These are phyloP conservation scores for Wallacemonas rigidus DNA, from an alignment of 208 protist genomes.

Conservation along the genomic window DNA sequence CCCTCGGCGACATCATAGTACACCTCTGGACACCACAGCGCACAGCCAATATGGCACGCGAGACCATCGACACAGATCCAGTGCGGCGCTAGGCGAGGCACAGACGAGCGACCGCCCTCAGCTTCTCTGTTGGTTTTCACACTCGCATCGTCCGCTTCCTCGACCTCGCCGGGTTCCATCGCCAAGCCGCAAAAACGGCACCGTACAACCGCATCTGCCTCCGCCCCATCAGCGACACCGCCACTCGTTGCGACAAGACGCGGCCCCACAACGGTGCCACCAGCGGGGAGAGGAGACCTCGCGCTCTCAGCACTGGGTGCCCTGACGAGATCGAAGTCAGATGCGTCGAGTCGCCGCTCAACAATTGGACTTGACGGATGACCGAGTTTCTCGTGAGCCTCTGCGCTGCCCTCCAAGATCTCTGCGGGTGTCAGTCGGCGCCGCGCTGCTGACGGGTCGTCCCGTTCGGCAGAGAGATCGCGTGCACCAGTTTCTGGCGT, in stretches of 20 bases:
- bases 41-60: conserved; percentile 54
- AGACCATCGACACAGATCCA: conserved; percentile 20
- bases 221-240: too few species aligned
- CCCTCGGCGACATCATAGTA: conserved; percentile 43
- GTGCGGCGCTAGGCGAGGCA: not conserved
- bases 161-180: not conserved
- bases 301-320: too few species aligned
- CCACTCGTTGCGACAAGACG: too few species aligned
- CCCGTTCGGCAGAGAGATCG: too few species aligned
- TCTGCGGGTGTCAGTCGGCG: too few species aligned
- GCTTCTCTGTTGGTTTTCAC: not conserved
- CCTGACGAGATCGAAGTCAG: too few species aligned
- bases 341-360: not conserved
- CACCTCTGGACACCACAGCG: conserved; percentile 80
- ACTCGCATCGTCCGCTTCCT: not conserved
- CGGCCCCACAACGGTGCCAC: too few species aligned
- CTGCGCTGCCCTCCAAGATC: too few species aligned
- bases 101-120: not conserved
- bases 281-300: too few species aligned
- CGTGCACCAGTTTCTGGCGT: too few species aligned
- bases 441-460: too few species aligned
- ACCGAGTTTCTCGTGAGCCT: not conserved
- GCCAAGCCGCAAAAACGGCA: conserved; percentile 1
- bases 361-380: not conserved
- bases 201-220: not conserved